A percentile compares a stretch with the other conserved stretches of the same genome.
Conservation (phyloP, 1,284 basidiomycete genomes). For the Ceratobasidium papillatum region DNA sequence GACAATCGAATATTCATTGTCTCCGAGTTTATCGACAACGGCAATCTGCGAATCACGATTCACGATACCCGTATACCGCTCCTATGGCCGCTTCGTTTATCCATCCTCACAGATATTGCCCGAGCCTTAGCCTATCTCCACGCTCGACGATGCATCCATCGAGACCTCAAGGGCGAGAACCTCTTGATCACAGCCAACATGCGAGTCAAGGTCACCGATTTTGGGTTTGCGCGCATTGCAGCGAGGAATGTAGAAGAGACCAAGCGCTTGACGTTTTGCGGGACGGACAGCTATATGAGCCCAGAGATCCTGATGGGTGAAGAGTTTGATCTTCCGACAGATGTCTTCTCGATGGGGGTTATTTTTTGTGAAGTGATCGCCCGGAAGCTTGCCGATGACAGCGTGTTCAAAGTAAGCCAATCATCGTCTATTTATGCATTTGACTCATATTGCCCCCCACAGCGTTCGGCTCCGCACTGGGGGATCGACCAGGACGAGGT, state of each 20-base stretch:
- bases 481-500: slow-evolving; percentile 82
- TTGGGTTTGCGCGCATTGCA: slow-evolving; percentile 93
- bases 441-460: slow-evolving; percentile 41
- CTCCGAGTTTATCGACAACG: slow-evolving; percentile 87
- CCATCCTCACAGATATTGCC: slow-evolving; percentile 93
- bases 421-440: not conserved
- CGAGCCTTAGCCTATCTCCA: slow-evolving; percentile 97
- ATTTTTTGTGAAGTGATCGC: slow-evolving; percentile 93
- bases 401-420: slow-evolving; percentile 68
- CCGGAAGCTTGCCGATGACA: slow-evolving; percentile 83
- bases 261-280: slow-evolving; percentile 93
- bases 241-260: slow-evolving; percentile 91
- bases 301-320: slow-evolving; percentile 93
- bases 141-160: slow-evolving; percentile 72
- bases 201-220: slow-evolving; percentile 95
- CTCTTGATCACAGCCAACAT: slow-evolving; percentile 93
- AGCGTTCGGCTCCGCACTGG: slow-evolving; percentile 78
- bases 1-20: slow-evolving; percentile 89
- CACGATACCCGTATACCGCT: slow-evolving; percentile 80
- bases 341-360: slow-evolving; percentile 93
- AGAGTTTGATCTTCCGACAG: slow-evolving; percentile 92
- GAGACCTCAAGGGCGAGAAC: slow-evolving; percentile 96
- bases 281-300: slow-evolving; percentile 93
- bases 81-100: slow-evolving; percentile 89
- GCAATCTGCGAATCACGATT: slow-evolving; percentile 88